Evolutionary conservation across 1,284 basidiomycete species (phyloP).

Genomic region (Boletus sp.): DNA sequence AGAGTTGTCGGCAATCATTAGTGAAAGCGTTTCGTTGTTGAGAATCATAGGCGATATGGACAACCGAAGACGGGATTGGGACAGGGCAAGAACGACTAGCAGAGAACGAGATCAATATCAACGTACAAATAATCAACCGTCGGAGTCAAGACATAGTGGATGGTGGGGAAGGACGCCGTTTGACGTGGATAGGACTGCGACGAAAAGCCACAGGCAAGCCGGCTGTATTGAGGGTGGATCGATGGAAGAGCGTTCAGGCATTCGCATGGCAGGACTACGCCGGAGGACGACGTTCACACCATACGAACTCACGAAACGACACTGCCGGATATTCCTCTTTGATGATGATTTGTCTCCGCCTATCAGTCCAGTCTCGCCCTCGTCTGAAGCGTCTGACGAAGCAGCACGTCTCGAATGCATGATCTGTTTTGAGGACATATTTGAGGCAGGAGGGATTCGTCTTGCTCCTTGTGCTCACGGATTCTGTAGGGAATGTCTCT

Average conservation of each 20-base stretch:
- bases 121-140: not conserved
- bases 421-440: conserved; percentile 57
- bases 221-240: not conserved
- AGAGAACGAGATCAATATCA: not conserved
- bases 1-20: conserved; percentile 13
- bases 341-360: conserved; percentile 14
- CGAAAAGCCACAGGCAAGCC: not conserved
- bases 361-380: conserved; percentile 1
- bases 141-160: conserved; percentile 7
- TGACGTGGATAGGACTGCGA: not conserved
- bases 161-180: not conserved
- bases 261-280: not conserved
- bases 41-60: conserved; percentile 19
- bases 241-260: conserved; percentile 10
- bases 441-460: conserved; percentile 41
- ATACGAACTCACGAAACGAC: conserved; percentile 30
- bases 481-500: conserved; percentile 50
- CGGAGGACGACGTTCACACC: conserved; percentile 10
- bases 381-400: conserved; percentile 11
- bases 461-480: conserved; percentile 31
- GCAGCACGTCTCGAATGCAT: conserved; percentile 43
- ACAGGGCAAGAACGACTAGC: not conserved
- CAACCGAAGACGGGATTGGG: not conserved
- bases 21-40: conserved; percentile 25
- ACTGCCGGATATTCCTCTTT: conserved; percentile 31